These are phyloP conservation scores for Pythium chondricola DNA, from an alignment of 352 stramenopile species.

Conservation along the genomic window DNA sequence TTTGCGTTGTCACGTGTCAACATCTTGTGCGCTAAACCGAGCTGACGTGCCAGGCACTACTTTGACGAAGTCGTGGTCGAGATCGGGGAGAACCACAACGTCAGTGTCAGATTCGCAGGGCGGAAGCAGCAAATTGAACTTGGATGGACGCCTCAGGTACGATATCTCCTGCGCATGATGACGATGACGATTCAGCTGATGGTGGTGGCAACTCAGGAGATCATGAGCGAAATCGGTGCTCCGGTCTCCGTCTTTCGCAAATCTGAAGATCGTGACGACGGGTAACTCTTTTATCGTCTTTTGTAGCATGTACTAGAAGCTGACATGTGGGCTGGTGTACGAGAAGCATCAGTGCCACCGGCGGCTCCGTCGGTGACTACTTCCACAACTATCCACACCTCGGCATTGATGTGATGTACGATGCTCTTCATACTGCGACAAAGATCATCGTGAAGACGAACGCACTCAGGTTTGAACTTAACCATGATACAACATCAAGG, in stretches of 20 bases:
- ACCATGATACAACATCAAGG: neutral
- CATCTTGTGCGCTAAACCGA: neutral
- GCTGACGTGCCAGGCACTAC: conserved; percentile 40
- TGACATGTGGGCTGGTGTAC: neutral
- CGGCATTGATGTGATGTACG: conserved; percentile 72
- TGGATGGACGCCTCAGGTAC: conserved; percentile 76
- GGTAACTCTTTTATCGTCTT: too few species aligned
- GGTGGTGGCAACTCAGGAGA: conserved; percentile 31
- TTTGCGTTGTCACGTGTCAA: neutral
- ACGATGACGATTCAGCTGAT: neutral
- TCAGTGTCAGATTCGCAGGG: conserved; percentile 38
- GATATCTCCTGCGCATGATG: neutral
- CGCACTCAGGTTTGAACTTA: conserved; percentile 40
- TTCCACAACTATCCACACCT: conserved; percentile 86
- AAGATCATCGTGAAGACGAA: conserved; percentile 84
- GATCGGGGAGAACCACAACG: conserved; percentile 31
- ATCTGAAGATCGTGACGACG: conserved; percentile 60
- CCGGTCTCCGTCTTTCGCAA: conserved; percentile 78
- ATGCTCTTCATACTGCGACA: conserved; percentile 54
- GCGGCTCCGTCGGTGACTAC: conserved; percentile 58
- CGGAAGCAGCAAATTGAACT: conserved; percentile 66
- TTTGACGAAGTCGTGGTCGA: conserved; percentile 65
- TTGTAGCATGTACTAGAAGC: neutral
- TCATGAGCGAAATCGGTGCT: conserved; percentile 70
- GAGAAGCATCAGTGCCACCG: conserved; percentile 44